These are phyloP conservation scores for Solanum hybrid DNA, from an alignment of 305 asterid species.

Conservation along the genomic window DNA sequence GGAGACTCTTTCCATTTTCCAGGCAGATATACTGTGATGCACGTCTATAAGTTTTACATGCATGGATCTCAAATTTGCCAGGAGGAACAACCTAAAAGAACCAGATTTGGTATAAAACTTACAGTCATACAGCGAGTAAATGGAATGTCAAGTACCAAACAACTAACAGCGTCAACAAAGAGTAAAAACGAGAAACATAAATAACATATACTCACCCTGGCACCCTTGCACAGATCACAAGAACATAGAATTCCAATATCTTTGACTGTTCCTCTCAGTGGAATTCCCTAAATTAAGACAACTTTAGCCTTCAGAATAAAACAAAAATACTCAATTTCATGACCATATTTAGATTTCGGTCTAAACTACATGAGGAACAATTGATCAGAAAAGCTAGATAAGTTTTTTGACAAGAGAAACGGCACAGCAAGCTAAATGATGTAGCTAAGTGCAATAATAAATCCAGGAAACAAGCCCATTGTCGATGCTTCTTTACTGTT, in stretches of 20 bases:
- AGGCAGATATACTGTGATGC: constrained; percentile 90
- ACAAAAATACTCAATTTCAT: background rate
- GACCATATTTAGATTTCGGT: background rate
- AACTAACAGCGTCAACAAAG: background rate
- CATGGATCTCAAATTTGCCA: constrained; percentile 93
- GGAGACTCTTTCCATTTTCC: constrained; percentile 89
- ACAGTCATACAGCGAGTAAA: background rate
- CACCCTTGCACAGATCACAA: constrained; percentile 73
- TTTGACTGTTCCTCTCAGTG: constrained; percentile 79
- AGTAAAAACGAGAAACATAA: background rate
- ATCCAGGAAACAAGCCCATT: constrained; percentile 75
- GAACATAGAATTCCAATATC: constrained; percentile 84
- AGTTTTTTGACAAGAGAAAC: background rate
- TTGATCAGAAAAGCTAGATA: background rate
- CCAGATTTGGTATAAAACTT: background rate
- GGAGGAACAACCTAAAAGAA: constrained; percentile 67
- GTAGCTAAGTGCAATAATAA: background rate
- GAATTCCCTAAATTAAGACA: constrained; percentile 60
- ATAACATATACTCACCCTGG: constrained; percentile 38
- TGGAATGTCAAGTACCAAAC: background rate
- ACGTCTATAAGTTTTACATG: constrained; percentile 83
- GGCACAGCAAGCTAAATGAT: background rate
- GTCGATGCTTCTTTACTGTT: constrained; percentile 10
- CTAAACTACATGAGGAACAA: background rate
- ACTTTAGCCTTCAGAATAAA: constrained; percentile 7